Evolutionary conservation across 345 rosid genomes (phyloP).

Genomic region (Murraya koenigii): DNA sequence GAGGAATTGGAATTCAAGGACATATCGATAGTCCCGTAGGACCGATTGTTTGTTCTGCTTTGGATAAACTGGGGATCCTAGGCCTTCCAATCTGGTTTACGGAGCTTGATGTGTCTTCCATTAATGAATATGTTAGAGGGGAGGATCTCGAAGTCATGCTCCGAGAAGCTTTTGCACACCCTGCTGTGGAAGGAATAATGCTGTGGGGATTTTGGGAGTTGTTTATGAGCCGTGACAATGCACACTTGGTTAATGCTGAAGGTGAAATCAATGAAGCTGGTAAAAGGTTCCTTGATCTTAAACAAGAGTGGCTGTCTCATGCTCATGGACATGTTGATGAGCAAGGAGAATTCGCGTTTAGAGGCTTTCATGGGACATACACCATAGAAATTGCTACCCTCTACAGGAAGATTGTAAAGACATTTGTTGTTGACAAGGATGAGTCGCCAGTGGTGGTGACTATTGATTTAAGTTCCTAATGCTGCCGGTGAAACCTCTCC

Average conservation of each 20-base stretch:
- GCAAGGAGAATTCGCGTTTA: conserved; percentile 54
- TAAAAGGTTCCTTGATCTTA: conserved; percentile 61
- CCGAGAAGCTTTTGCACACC: conserved; percentile 90
- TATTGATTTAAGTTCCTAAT: conserved; percentile 36
- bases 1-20: conserved; percentile 94
- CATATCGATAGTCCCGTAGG: conserved; percentile 87
- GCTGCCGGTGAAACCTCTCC: not conserved
- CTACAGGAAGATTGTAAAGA: conserved; percentile 42
- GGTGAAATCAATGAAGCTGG: conserved; percentile 92
- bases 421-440: conserved; percentile 63
- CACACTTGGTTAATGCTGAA: conserved; percentile 85
- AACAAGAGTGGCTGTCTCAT: conserved; percentile 66
- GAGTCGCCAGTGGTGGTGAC: conserved; percentile 52
- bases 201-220: conserved; percentile 99
- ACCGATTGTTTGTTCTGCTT: conserved; percentile 60
- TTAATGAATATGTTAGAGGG: conserved; percentile 73
- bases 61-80: conserved; percentile 67
- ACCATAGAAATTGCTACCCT: conserved; percentile 44
- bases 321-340: conserved; percentile 51
- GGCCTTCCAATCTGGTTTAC: conserved; percentile 98
- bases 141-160: conserved; percentile 97
- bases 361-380: conserved; percentile 86
- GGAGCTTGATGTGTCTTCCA: conserved; percentile 85
- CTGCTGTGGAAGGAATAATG: conserved; percentile 91
- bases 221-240: conserved; percentile 73